These are phyloP conservation scores for Exophiala calicioides DNA, from an alignment of 2,329 filamentous ascomycete species.

Conservation along the genomic window DNA sequence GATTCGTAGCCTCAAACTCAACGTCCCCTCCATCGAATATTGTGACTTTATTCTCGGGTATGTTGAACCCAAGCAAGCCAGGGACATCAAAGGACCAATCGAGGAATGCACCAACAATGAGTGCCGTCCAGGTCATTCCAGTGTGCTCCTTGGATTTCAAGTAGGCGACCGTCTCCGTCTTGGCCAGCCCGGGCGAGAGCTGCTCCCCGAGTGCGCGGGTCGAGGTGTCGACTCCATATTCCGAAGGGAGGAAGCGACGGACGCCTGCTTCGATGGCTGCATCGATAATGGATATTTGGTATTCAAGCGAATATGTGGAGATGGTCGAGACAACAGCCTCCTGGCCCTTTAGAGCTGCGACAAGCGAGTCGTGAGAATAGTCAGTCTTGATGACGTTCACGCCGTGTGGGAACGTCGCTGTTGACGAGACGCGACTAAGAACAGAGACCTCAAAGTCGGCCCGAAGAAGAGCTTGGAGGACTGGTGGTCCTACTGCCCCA, in stretches of 20 bases:
- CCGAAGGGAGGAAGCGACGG: conserved; percentile 38
- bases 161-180: conserved; percentile 49
- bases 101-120: conserved; percentile 62
- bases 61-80: conserved; percentile 40
- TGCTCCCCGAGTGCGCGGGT: conserved; percentile 32
- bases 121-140: conserved; percentile 60
- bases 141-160: conserved; percentile 51
- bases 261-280: conserved; percentile 37
- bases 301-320: conserved; percentile 18
- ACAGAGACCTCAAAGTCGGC: conserved; percentile 32
- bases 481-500: conserved; percentile 2
- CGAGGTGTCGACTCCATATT: conserved; percentile 36
- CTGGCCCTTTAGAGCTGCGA: conserved; percentile 29
- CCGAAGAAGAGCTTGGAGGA: conserved; percentile 5
- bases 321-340: conserved; percentile 32
- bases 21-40: conserved; percentile 29
- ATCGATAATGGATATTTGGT: conserved; percentile 38
- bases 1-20: conserved; percentile 27
- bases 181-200: conserved; percentile 32
- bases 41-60: conserved; percentile 34
- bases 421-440: conserved; percentile 31
- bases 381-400: conserved; percentile 32
- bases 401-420: conserved; percentile 25
- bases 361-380: conserved; percentile 32
- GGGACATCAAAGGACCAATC: conserved; percentile 50